Base-by-base conservation (phyloP, 345 rosid genomes). In the Hypericum perforatum region DNA sequence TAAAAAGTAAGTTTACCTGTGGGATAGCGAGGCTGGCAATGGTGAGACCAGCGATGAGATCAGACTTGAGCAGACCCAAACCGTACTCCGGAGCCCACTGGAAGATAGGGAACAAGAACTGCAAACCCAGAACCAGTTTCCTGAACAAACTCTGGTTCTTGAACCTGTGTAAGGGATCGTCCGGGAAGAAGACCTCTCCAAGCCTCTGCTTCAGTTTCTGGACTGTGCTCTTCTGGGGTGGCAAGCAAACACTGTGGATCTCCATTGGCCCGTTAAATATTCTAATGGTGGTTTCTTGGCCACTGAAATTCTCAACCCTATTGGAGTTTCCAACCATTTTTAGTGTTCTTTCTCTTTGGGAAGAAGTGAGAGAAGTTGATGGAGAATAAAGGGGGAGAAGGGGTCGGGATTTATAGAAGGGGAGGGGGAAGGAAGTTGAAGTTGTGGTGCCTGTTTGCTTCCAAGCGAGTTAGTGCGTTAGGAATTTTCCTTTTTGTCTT, bases 1-100 rank as follows among this genome's bases (percentile, higher is more conserved):
- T 44, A 4, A 11, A 7, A 45, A 45, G n/a, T 45, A 10, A 45
- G n/a, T 7, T 11, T 12, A 45, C 98, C 98, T 94, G 99, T 41
- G 99, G 99, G 54, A 94, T 94, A 7, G 99, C 95, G 37, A 94
- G 91, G 79, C 94, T 94, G 16, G 99, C 97, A 78, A 94, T 94
- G 91, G 99, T 94, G 65, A 94, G 80, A 39, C 99, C 99, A 45
- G 99, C 78, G 72, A 94, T 70, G 70, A 84, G 44, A 67, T 94
- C 99, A 40, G 99, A 94, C 74, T 81, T 74, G 48, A 94, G 65
- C 38, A 84, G 75, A 56, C 53, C 59, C 45, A 82, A 80, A 61
- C 64, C 63, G 49, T 94, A 94, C 44, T 76, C 67, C 8, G 94
- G 76, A 0, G 58, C 85, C 99, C 99, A 94, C 3, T 86, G 85